Evolutionary conservation across 2,329 filamentous ascomycete genomes (phyloP).

Genomic region (Exophiala lecanii-corni): DNA sequence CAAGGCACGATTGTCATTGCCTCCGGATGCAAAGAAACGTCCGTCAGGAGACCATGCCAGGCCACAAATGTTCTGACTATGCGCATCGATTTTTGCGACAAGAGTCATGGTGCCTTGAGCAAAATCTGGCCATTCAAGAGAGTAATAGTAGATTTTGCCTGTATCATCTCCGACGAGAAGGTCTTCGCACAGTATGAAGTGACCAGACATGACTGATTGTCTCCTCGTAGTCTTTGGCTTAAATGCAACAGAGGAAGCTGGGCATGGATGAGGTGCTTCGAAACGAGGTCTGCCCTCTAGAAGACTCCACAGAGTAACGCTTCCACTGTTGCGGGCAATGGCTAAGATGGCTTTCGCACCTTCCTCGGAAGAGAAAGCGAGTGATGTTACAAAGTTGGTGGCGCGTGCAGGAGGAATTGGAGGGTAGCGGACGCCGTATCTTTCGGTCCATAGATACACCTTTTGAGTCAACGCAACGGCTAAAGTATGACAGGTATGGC

Average conservation of each 20-base stretch:
- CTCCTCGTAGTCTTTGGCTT: conserved; percentile 58
- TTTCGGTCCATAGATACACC: conserved; percentile 87
- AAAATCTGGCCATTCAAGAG: conserved; percentile 70
- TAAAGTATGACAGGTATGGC: conserved; percentile 65
- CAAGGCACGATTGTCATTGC: conserved; percentile 86
- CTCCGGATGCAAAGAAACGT: conserved; percentile 74
- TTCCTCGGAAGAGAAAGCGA: conserved; percentile 80
- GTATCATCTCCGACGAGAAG: conserved; percentile 79
- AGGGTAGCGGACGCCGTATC: conserved; percentile 58
- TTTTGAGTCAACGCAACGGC: conserved; percentile 76
- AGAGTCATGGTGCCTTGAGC: conserved; percentile 64
- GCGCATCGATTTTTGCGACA: conserved; percentile 69
- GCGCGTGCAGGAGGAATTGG: conserved; percentile 49
- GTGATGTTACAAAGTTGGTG: conserved; percentile 65
- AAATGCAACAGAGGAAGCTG: conserved; percentile 78
- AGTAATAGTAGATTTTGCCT: conserved; percentile 82
- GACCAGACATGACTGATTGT: conserved; percentile 45
- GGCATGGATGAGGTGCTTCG: conserved; percentile 64
- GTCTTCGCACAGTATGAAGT: conserved; percentile 64
- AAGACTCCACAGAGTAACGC: conserved; percentile 72
- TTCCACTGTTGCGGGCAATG: conserved; percentile 73
- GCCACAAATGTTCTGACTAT: conserved; percentile 87
- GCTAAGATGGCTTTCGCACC: conserved; percentile 78
- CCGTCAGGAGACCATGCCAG: conserved; percentile 81
- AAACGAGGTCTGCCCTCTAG: conserved; percentile 64